Evolutionary conservation across 2,329 filamentous ascomycete species (phyloP), one percentile per base, ranked within the genome.

Genomic region (Rutstroemia sp.): DNA sequence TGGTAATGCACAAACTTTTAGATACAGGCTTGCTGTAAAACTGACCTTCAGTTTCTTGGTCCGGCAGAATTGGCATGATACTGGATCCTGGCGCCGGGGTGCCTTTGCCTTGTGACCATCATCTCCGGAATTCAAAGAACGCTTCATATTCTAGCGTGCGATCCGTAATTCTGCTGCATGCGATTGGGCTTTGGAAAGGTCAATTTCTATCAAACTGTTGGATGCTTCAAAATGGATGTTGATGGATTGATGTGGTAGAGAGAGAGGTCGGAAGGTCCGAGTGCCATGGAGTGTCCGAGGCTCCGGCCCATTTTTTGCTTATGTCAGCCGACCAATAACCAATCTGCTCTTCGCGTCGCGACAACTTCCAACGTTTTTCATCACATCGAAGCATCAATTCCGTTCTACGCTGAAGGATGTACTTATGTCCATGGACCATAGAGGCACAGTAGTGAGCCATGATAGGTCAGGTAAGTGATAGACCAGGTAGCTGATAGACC

Each of bases 61-160:
- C 4, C 65, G 57, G 40, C 63, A 65, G 21, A 65, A 63, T 30
- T 61, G 30, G 36, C 65, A 65, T 23, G 64, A 66, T 9, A 66
- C 62, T 10, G 63, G 63, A 27, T 64, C 61, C 52, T 65, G 63
- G 6, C 64, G 60, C 8, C 63, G 63, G 52, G 54, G 14, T 17
- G 30, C 19, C 5, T 56, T 51, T 14, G 36, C 39, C 16, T 38
- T 50, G 12, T 38, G 54, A 8, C 14, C 19, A 12, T 46, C 54
- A 16, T 51, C 47, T 16, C 14, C 19, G 5, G 16, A 39, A 25
- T 42, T 40, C 5, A 23, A 7, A n/a, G 45, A 39, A 12, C 52
- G 52, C 23, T 54, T 54, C 52, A 54, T 54, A 23, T 45, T 12
- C 6, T 45, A 5, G 2, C 17, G 19, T 8, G 17, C 4, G 16